Percentiles rank a stretch among this genome's conserved stretches.
Conservation (phyloP, 257 asterid genomes). For the Misopates orontium region DNA sequence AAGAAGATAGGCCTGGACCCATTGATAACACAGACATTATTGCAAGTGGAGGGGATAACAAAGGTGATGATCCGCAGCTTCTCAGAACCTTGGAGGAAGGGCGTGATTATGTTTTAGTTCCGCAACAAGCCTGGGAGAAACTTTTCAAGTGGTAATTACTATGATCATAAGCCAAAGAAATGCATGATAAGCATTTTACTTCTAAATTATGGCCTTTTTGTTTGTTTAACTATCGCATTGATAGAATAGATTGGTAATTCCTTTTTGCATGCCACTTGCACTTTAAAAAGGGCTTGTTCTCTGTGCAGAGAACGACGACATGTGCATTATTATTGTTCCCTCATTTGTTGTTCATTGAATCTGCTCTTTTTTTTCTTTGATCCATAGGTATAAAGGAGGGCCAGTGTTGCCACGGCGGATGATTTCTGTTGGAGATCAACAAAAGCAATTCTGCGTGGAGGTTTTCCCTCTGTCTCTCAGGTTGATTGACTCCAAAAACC, state of each 20-base stretch:
- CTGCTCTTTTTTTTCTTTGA: not conserved
- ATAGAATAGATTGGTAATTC: too few species aligned
- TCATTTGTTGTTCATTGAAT: too few species aligned
- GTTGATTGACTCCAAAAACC: conserved; percentile 68
- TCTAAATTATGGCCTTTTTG: too few species aligned
- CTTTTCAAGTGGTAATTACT: conserved; percentile 65
- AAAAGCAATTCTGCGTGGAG: conserved; percentile 73
- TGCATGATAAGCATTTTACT: too few species aligned
- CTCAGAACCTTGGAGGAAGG: conserved; percentile 67
- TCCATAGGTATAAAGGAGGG: conserved; percentile 87
- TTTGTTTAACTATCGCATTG: too few species aligned
- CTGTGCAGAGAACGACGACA: too few species aligned
- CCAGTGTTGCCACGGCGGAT: conserved; percentile 74
- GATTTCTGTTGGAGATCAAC: conserved; percentile 78
- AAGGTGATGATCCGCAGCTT: conserved; percentile 58
- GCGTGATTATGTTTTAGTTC: conserved; percentile 73
- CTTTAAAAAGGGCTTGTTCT: too few species aligned
- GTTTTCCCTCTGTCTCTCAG: conserved; percentile 74
- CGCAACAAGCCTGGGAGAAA: conserved; percentile 85
- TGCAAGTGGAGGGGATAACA: conserved; percentile 39
- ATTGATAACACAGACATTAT: conserved; percentile 76
- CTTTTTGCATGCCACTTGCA: too few species aligned
- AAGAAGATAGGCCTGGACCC: conserved; percentile 72
- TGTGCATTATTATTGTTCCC: too few species aligned
- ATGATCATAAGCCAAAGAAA: not conserved